Base-by-base conservation (phyloP, 2,329 filamentous ascomycete species). In the Chaetothyriales sp. region DNA sequence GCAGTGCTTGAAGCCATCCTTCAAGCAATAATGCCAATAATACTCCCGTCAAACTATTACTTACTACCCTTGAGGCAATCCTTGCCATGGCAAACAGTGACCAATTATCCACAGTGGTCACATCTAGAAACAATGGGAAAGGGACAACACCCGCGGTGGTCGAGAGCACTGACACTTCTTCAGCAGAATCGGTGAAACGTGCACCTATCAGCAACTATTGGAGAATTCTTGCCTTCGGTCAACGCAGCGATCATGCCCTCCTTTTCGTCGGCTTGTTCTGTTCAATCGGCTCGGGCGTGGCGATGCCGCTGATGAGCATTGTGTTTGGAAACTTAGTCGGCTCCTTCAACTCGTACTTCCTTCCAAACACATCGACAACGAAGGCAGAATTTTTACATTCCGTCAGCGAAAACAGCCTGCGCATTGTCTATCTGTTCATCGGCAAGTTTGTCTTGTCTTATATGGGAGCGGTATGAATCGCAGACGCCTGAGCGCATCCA, bases 361-460 rank as follows among this genome's bases (percentile, higher is more conserved):
- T 66, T 18, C 44, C 44, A 10, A 28, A 46, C 13, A 20, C 19
- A 10, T 46, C 44, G 4, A 46, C 44, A 10, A 20, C 44, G 10
- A 46, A 46, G 22, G 44, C 44, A 7, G 44, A 46, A 4, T 46
- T 46, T n/a, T 10, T 20, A 10, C 19, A 46, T 46, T 20, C 44
- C 5, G 22, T 46, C 44, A 8, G 18, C 28, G 19, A 40, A 5
- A 1, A 5, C 22, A 78, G 76, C 5, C 53, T 56, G 29, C 47
- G 44, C 56, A 78, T 80, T 54, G 66, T 81, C 13, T 80, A 79
- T 59, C 67, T 82, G 1, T 80, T 81, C 54, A 65, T 77, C 18
- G 77, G 65, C 13, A 77, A 77, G 51, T 75, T 80, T 43, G 57
- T 68, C 3, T 63, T 80, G n/a, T 73, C 70, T 0, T 81, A 80